phyloP scores from a whole-genome alignment of 1,139 yeast genomes.

The Candida albicans region DNA sequence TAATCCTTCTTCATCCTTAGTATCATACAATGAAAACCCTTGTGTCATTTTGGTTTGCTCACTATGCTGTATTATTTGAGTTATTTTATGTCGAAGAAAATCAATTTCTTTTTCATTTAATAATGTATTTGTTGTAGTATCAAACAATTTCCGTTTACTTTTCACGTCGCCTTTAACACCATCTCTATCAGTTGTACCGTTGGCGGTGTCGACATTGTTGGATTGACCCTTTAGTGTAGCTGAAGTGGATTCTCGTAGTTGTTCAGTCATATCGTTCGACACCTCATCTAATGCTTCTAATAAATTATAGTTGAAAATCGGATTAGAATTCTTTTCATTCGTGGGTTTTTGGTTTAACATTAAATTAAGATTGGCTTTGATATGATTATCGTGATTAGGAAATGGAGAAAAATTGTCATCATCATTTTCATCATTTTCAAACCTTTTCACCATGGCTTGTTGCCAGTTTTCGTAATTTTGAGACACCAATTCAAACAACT shows the following conservation, averaged over 20 bases:
- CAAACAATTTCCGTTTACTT: conserved; percentile 3
- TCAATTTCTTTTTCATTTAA: conserved; percentile 35
- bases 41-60: conserved; percentile 13
- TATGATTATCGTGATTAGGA: conserved; percentile 22
- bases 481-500: conserved; percentile 36
- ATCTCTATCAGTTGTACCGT: conserved; percentile 1
- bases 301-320: conserved; percentile 32
- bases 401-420: conserved; percentile 31
- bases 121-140: conserved; percentile 16
- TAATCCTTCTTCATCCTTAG: conserved; percentile 44
- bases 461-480: conserved; percentile 44
- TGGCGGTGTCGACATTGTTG: neutral
- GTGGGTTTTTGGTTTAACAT: no score
- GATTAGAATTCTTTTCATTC: conserved; percentile 16
- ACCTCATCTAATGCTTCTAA: conserved; percentile 35
- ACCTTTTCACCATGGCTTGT: conserved; percentile 31
- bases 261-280: conserved; percentile 15
- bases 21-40: conserved; percentile 42
- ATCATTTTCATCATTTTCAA: conserved; percentile 20
- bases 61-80: conserved; percentile 22
- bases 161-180: neutral
- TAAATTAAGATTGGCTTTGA: neutral
- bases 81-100: conserved; percentile 30
- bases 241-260: conserved; percentile 2
- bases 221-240: neutral